Conservation (phyloP, 306 rosid genomes). For the Vigna nakashimae region DNA sequence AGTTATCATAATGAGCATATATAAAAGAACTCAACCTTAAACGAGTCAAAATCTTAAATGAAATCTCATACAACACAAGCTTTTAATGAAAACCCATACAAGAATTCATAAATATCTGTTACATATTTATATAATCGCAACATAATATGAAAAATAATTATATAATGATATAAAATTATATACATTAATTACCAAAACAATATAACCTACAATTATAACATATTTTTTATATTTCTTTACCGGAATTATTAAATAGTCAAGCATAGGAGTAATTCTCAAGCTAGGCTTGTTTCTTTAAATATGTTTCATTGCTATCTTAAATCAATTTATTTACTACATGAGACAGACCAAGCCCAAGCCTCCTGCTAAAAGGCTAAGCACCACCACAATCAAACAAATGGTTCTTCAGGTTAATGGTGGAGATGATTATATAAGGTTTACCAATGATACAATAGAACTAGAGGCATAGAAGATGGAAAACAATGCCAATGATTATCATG, state of each 20-base stretch:
- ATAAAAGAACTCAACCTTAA: too few species aligned
- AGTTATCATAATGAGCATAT: too few species aligned
- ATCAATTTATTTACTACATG: background rate
- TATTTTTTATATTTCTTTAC: background rate
- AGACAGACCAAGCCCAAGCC: background rate
- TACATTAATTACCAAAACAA: background rate
- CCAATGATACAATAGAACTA: conserved; percentile 9
- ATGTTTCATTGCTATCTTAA: background rate
- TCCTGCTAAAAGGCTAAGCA: conserved; percentile 20
- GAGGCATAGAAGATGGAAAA: background rate
- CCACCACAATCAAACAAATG: conserved; percentile 10
- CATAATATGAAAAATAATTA: too few species aligned
- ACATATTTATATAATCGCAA: too few species aligned
- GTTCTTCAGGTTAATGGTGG: background rate
- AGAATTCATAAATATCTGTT: too few species aligned
- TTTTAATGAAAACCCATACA: too few species aligned
- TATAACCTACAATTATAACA: background rate
- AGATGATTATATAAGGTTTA: background rate
- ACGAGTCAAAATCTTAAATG: too few species aligned
- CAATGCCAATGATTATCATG: conserved; percentile 24
- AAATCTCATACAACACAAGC: too few species aligned
- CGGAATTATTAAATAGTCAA: conserved; percentile 11
- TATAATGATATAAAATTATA: too few species aligned
- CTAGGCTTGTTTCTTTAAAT: background rate
- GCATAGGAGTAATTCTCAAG: background rate